phyloP scores from a whole-genome alignment of 768 basidiomycete species.

The Xanthoconium stramineum region DNA sequence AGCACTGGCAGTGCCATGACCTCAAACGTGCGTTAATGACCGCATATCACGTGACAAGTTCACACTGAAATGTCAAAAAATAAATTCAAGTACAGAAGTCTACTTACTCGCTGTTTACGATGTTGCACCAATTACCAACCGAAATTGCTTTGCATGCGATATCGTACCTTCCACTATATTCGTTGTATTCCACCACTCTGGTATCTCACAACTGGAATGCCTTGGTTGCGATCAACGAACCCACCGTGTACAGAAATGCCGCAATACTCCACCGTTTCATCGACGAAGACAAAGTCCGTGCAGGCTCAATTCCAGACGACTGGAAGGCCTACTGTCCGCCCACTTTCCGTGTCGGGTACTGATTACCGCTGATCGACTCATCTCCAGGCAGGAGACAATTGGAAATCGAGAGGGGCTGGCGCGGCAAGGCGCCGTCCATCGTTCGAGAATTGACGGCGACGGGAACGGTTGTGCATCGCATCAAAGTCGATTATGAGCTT shows the following conservation, averaged over 20 bases:
- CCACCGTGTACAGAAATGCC: slow-evolving; percentile 54
- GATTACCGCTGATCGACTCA: slow-evolving; percentile 10
- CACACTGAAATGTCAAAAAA: too few relatives aligned
- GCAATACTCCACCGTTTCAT: slow-evolving; percentile 51
- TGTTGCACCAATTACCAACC: slow-evolving; percentile 49
- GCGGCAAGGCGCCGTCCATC: slow-evolving; percentile 44
- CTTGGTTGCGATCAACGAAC: slow-evolving; percentile 47
- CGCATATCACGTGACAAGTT: neutral
- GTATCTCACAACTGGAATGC: slow-evolving; percentile 46
- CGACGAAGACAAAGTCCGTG: slow-evolving; percentile 30
- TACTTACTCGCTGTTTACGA: slow-evolving; percentile 10
- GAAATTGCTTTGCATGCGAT: slow-evolving; percentile 54
- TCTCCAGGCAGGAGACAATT: slow-evolving; percentile 43
- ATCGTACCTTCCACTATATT: slow-evolving; percentile 46
- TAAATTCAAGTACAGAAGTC: neutral
- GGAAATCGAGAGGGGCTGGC: slow-evolving; percentile 51
- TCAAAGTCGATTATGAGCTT: slow-evolving; percentile 69
- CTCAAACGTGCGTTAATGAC: neutral
- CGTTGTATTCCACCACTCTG: slow-evolving; percentile 35
- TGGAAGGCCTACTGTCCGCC: slow-evolving; percentile 64
- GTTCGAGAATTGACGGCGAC: slow-evolving; percentile 33
- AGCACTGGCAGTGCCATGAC: neutral
- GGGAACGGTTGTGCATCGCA: slow-evolving; percentile 54
- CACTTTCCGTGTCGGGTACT: neutral
- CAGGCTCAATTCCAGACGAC: slow-evolving; percentile 29